Conservation (phyloP, 192 early-diverging fungal species). For the Lobulomyces angularis region DNA sequence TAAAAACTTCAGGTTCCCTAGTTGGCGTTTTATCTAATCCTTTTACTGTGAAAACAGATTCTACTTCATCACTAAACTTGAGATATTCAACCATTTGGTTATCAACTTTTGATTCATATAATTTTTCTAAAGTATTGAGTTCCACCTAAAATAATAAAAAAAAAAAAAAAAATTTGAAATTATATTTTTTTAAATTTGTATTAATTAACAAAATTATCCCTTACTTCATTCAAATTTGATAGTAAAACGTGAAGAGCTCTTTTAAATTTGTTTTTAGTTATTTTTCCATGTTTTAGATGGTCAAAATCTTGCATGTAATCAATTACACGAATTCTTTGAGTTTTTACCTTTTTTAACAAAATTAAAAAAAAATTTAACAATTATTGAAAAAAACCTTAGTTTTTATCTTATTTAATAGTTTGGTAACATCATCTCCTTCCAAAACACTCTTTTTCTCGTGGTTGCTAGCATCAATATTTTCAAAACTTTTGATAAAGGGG, state of each 20-base stretch:
- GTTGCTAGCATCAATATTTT: background rate
- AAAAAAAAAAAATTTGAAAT: too few species aligned
- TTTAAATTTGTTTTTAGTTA: slow-evolving; percentile 33
- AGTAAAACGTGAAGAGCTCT: slow-evolving; percentile 33
- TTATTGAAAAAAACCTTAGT: too few species aligned
- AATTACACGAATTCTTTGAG: slow-evolving; percentile 38
- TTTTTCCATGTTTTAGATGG: slow-evolving; percentile 31
- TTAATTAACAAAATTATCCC: background rate
- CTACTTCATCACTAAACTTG: slow-evolving; percentile 31
- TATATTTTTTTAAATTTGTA: slow-evolving; percentile 9
- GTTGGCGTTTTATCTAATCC: slow-evolving; percentile 29
- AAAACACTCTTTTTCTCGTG: too few species aligned
- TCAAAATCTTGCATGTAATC: slow-evolving; percentile 47
- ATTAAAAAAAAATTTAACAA: slow-evolving; percentile 1
- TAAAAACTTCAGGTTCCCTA: slow-evolving; percentile 24
- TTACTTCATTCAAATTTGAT: slow-evolving; percentile 23
- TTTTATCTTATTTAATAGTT: too few species aligned
- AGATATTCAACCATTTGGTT: slow-evolving; percentile 25
- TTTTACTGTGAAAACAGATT: slow-evolving; percentile 37
- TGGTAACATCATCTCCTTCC: too few species aligned
- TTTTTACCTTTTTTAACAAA: slow-evolving; percentile 22
- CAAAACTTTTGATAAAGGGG: too few species aligned
- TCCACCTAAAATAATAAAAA: slow-evolving; percentile 10
- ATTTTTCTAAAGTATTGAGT: slow-evolving; percentile 16
- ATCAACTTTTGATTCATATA: slow-evolving; percentile 11